A percentile compares a stretch with the other conserved stretches of the same genome.
Conservation (phyloP, 1,284 basidiomycete genomes). For the Xanthoconium separans region DNA sequence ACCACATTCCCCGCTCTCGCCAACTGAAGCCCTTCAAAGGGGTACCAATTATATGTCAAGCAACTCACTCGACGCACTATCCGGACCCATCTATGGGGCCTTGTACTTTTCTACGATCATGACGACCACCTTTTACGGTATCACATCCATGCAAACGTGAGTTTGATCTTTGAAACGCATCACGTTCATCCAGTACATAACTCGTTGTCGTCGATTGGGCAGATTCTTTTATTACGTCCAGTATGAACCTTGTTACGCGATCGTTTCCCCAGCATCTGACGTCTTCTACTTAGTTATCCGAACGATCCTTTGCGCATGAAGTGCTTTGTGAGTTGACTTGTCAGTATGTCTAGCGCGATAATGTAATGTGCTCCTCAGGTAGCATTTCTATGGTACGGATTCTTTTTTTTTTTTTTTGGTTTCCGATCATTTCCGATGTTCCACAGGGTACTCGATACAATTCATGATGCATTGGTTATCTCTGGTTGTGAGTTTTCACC, state of each 20-base stretch:
- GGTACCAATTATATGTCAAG: no score
- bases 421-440: background rate
- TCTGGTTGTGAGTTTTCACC: constrained; percentile 3
- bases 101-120: constrained; percentile 5
- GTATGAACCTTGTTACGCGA: background rate
- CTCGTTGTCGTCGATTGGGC: background rate
- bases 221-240: constrained; percentile 16
- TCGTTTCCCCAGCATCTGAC: background rate
- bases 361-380: constrained; percentile 5
- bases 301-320: constrained; percentile 3
- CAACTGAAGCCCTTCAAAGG: no score
- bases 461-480: constrained; percentile 1
- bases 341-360: background rate
- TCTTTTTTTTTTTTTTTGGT: background rate
- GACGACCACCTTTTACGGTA: constrained; percentile 11
- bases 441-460: constrained; percentile 4
- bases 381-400: constrained; percentile 1
- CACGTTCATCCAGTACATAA: no score
- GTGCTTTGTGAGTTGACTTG: constrained; percentile 6
- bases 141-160: constrained; percentile 18
- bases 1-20: background rate
- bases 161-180: background rate
- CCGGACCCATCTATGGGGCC: background rate
- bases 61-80: no score
- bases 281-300: constrained; percentile 3